A percentile compares a stretch with the other conserved stretches of the same genome.
phyloP scores from a whole-genome alignment of 2,329 filamentous ascomycete species.

The Paramyrothecium roridum region DNA sequence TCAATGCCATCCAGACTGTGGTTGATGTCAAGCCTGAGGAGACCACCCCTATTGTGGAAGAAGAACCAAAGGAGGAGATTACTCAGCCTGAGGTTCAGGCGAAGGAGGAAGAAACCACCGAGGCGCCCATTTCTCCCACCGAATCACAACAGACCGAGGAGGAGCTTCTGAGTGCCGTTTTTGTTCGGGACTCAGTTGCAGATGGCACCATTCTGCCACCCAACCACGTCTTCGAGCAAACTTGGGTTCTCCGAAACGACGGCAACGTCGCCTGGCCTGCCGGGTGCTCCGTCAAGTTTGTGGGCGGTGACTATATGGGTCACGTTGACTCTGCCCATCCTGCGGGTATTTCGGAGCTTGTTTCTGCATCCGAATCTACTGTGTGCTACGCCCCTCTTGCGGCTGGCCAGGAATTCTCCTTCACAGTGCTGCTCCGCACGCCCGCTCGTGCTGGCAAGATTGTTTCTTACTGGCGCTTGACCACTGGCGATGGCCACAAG shows the following conservation, averaged over 20 bases:
- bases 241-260: conserved; percentile 86
- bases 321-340: conserved; percentile 78
- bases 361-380: conserved; percentile 79
- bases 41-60: conserved; percentile 13
- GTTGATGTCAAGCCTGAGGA: conserved; percentile 67
- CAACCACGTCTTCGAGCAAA: conserved; percentile 78
- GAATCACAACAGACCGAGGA: conserved; percentile 11
- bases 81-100: conserved; percentile 8
- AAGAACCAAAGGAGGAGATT: conserved; percentile 17
- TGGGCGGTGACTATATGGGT: conserved; percentile 96
- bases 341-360: conserved; percentile 72
- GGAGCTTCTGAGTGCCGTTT: conserved; percentile 51
- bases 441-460: conserved; percentile 72
- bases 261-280: conserved; percentile 79
- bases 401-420: conserved; percentile 72
- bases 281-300: conserved; percentile 86
- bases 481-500: conserved; percentile 71
- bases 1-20: conserved; percentile 64
- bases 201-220: conserved; percentile 74
- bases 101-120: conserved; percentile 13
- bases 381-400: conserved; percentile 66
- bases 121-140: not conserved
- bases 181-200: conserved; percentile 71
- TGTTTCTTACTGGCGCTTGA: conserved; percentile 96
- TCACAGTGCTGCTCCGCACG: conserved; percentile 82